Base-by-base conservation (phyloP, 352 stramenopile species). In the Phytophthora cryptogea region DNA sequence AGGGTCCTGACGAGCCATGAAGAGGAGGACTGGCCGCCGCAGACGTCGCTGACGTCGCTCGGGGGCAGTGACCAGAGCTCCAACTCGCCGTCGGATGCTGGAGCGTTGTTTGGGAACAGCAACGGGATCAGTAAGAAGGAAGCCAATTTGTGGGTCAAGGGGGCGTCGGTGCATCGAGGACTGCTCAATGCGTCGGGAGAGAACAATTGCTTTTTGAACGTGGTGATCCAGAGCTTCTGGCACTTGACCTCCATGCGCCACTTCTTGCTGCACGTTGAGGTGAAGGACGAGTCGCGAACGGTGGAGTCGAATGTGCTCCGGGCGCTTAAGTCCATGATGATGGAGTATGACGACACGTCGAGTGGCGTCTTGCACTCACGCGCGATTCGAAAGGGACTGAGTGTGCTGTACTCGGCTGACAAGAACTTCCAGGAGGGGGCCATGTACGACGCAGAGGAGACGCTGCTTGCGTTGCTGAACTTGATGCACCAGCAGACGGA, bases 161-260 rank as follows among this genome's bases (percentile, higher is more conserved):
- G 85, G 39, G 83, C 82, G 13, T 92, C 83, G 0, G 83, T 94
- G 54, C 85, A 94, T 61, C 83, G 85, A 23, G 85, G 85, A 8
- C 62, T 94, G 33, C 61, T 92, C 7, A 94, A 94, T 43, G 72
- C 68, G 5, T 81, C 80, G 6, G 88, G 88, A 54, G 87, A 96
- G 60, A 96, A 96, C 60, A 95, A 91, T 61, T 96, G 88, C 68
- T 96, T 95, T 55, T 69, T 96, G 61, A 96, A 96, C 54, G 88
- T 96, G 4, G 74, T 96, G 30, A 93, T 96, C 54, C 88, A 96
- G 69, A 95, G 86, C 68, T 94, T 96, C 59, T 96, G 88, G 88
- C 87, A 95, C 59, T 80, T 96, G 56, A 89, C 83, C 17, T 89
- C 82, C 16, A 92, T 96, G 74, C 82, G 88, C 8, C 85, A 91